Base-by-base conservation (phyloP, 108 stramenopile genomes). In the Seminavis robusta region DNA sequence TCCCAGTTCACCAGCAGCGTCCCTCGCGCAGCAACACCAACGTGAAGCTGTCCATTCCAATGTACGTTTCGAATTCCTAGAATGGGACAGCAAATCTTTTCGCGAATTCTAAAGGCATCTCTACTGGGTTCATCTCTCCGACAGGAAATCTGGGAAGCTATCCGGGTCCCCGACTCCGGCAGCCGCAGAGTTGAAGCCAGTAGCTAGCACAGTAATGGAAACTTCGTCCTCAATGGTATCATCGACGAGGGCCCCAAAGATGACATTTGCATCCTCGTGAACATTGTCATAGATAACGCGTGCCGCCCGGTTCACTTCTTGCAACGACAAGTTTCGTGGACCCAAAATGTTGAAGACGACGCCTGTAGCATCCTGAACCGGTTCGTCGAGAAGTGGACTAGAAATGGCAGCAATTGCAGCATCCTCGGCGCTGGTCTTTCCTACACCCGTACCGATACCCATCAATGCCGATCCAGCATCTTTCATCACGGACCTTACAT, bases 291-390 rank as follows among this genome's bases (percentile, higher is more conserved):
- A 92, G 63, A 95, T 95, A 47, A 92, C 88, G 55, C 88, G 77
- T 41, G 88, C 88, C 3, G 94, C 94, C 28, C 80, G 52, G 63
- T 95, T 87, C 26, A 93, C 86, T 80, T 94, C 94, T 56, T 90
- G 83, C 56, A 95, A 69, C n/a, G 92, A 87, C 70, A 95, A 48
- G 59, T 84, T 84, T 49, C 74, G 63, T 13, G 90, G 91, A 15
- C 94, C 94, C 32, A 95, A 70, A 33, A 95, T 92, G 68, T 95
- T 95, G 63, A 95, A 93, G 17, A 95, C 92, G 31, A 95, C 90
- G 2, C 93, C 93, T 5, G 84, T 86, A 30, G 94, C 94, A 62
- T 90, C 83, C 34, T 92, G 80, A 25, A 94, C 86, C 1, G 94
- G 90, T 26, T 80, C 80, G 61, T 95, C 92, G 43, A 95, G 59